These are phyloP conservation scores for Globisporangium nunn DNA, from an alignment of 352 stramenopile genomes.

Conservation along the genomic window DNA sequence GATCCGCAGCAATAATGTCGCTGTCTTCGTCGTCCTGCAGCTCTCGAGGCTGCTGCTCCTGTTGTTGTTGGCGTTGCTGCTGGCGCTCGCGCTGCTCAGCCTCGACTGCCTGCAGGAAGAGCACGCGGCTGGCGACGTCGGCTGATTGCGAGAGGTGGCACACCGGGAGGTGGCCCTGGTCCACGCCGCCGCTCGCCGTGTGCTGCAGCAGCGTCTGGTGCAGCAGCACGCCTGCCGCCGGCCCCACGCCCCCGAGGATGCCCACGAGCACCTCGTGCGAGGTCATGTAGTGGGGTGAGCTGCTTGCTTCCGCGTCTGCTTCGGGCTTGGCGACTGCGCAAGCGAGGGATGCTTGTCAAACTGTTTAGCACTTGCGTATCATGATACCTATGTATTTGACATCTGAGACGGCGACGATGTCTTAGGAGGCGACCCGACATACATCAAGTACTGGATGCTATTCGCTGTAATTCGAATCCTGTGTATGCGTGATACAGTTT, in stretches of 20 bases:
- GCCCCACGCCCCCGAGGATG: conserved; percentile 40
- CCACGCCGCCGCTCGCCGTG: conserved; percentile 33
- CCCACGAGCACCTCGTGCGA: conserved; percentile 21
- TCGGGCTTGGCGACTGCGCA: too few relatives aligned
- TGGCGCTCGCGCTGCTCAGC: neutral
- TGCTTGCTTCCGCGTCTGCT: too few relatives aligned
- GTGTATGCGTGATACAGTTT: too few relatives aligned
- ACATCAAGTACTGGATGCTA: too few relatives aligned
- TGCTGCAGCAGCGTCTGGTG: conserved; percentile 46
- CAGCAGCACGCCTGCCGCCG: conserved; percentile 40
- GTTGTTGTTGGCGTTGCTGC: neutral
- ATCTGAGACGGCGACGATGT: too few relatives aligned
- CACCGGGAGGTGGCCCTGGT: conserved; percentile 43
- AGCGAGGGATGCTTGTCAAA: too few relatives aligned
- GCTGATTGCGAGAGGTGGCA: conserved; percentile 38
- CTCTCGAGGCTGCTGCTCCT: conserved; percentile 1
- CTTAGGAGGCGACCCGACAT: too few relatives aligned
- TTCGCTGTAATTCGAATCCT: too few relatives aligned
- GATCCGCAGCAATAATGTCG: neutral
- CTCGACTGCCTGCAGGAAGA: conserved; percentile 19
- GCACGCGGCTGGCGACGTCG: conserved; percentile 29
- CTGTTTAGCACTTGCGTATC: too few relatives aligned
- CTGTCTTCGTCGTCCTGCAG: neutral
- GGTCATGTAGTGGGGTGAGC: neutral
- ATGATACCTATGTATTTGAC: too few relatives aligned